Percentiles rank a stretch among this genome's conserved stretches.
phyloP scores from a whole-genome alignment of 139 green algal genomes.

The Bryopsis sp. region DNA sequence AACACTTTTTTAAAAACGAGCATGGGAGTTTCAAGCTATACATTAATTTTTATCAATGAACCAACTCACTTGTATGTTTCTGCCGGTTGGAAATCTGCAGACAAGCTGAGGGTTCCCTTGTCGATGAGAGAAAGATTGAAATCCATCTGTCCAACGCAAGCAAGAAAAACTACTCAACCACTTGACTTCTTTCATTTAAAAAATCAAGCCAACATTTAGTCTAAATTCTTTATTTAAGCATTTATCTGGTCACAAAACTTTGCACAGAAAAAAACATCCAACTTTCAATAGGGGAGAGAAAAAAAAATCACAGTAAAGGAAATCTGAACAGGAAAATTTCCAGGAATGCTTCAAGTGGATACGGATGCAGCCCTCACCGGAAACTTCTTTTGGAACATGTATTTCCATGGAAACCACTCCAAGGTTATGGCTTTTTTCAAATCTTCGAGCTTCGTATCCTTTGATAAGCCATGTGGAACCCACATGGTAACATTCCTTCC shows the following conservation, averaged over 20 bases:
- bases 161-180: neutral
- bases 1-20: no score
- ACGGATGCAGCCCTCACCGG: neutral
- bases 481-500: constrained; percentile 5
- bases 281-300: neutral
- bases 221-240: no score
- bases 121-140: neutral
- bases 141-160: neutral
- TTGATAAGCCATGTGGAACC: constrained; percentile 1
- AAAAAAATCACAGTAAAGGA: neutral
- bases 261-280: no score
- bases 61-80: constrained; percentile 3
- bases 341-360: no score
- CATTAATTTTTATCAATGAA: no score
- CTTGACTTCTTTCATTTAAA: no score
- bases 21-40: no score
- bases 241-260: no score
- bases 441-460: constrained; percentile 7
- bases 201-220: no score
- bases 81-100: constrained; percentile 4
- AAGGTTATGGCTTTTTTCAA: constrained; percentile 7
- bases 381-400: neutral
- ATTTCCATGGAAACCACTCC: constrained; percentile 4
- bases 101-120: neutral
- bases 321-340: no score